Evolutionary conservation across 2,329 filamentous ascomycete genomes (phyloP).

Genomic region (Alternaria sp.): DNA sequence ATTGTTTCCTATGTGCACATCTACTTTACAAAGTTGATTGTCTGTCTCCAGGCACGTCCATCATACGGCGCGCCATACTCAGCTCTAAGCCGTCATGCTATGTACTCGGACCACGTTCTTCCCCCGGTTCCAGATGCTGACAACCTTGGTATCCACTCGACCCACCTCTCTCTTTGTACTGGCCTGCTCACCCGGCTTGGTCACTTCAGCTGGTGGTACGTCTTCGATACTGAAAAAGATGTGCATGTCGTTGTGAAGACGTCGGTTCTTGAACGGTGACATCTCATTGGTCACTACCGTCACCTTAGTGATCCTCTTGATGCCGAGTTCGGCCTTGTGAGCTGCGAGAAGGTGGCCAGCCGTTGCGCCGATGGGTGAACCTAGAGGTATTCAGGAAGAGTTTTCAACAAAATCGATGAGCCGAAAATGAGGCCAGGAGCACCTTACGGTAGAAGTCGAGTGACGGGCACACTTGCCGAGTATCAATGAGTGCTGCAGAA

Average conservation of each 20-base stretch:
- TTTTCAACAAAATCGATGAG: background rate
- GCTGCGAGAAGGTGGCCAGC: slow-evolving; percentile 25
- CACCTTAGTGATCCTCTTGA: slow-evolving; percentile 29
- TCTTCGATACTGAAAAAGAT: slow-evolving; percentile 30
- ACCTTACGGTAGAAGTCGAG: background rate
- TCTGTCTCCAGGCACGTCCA: background rate
- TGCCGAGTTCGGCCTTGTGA: slow-evolving; percentile 30
- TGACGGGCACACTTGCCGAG: background rate
- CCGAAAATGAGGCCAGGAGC: background rate
- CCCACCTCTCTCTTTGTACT: background rate
- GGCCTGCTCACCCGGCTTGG: background rate
- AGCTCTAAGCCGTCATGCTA: slow-evolving; percentile 3
- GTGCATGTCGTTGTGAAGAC: slow-evolving; percentile 11
- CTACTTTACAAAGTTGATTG: background rate
- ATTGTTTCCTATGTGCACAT: background rate
- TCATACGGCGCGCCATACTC: background rate
- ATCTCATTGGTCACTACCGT: slow-evolving; percentile 19
- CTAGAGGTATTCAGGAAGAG: slow-evolving; percentile 9
- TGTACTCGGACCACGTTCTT: slow-evolving; percentile 8
- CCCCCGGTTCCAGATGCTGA: background rate
- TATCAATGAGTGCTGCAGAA: background rate
- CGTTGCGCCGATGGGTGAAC: slow-evolving; percentile 31
- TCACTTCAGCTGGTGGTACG: slow-evolving; percentile 15
- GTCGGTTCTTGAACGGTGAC: background rate
- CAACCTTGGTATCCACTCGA: background rate